These are phyloP conservation scores for Arthrobotrys sphaeroides DNA, from an alignment of 2,329 filamentous ascomycete genomes.

Conservation along the genomic window DNA sequence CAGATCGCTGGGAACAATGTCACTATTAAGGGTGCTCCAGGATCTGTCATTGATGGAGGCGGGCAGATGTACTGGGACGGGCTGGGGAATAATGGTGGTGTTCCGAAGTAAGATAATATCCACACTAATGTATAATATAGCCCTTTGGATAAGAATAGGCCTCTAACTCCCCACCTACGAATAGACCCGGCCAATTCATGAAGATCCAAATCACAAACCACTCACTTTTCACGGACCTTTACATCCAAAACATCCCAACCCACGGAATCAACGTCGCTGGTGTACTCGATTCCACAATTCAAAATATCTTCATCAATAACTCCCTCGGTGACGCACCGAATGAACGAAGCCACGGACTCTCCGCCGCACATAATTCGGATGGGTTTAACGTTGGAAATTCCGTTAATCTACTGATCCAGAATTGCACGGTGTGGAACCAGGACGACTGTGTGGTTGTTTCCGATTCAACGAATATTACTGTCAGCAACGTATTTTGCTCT, in stretches of 20 bases:
- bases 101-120: slow-evolving; percentile 48
- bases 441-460: slow-evolving; percentile 60
- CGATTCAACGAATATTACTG: slow-evolving; percentile 59
- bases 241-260: slow-evolving; percentile 62
- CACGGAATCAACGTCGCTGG: slow-evolving; percentile 62
- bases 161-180: background rate
- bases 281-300: slow-evolving; percentile 59
- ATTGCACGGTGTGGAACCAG: slow-evolving; percentile 59
- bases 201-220: slow-evolving; percentile 62
- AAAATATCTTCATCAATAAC: slow-evolving; percentile 62
- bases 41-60: slow-evolving; percentile 61
- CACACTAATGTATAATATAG: background rate
- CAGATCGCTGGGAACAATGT: slow-evolving; percentile 61
- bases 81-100: slow-evolving; percentile 64
- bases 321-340: slow-evolving; percentile 61
- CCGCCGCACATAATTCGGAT: slow-evolving; percentile 61
- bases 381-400: slow-evolving; percentile 60
- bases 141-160: background rate
- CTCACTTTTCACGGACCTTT: slow-evolving; percentile 61
- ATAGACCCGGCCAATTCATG: slow-evolving; percentile 61
- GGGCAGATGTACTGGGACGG: slow-evolving; percentile 64
- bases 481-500: slow-evolving; percentile 58
- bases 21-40: slow-evolving; percentile 61
- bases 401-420: slow-evolving; percentile 58
- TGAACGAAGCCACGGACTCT: slow-evolving; percentile 58